Conservation (phyloP, 139 green algal genomes). For the Yamagishiella unicocca region DNA sequence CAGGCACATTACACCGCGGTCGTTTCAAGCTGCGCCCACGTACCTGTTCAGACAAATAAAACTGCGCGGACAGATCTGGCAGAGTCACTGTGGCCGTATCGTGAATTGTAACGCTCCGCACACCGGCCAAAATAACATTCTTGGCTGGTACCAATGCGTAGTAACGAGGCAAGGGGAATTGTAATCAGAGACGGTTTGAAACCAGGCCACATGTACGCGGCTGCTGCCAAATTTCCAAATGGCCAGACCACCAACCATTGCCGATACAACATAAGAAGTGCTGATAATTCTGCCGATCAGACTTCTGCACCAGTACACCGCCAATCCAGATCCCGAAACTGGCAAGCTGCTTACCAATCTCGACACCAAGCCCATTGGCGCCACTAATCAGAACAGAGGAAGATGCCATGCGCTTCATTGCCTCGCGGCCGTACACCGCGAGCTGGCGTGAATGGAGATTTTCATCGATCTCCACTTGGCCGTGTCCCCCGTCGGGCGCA, state of each 20-base stretch:
- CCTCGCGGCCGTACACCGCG: conserved; percentile 97
- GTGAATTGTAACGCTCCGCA: conserved; percentile 93
- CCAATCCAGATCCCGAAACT: no score
- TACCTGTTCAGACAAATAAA: conserved; percentile 91
- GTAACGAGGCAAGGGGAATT: no score
- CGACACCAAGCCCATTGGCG: conserved; percentile 89
- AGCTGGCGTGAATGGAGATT: conserved; percentile 97
- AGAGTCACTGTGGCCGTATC: conserved; percentile 75
- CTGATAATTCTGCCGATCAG: no score
- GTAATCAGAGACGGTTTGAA: no score
- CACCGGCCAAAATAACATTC: conserved; percentile 97
- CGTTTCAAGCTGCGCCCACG: background rate
- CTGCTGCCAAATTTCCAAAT: no score
- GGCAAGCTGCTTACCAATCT: conserved; percentile 81
- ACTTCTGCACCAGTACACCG: no score
- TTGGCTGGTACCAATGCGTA: conserved; percentile 96
- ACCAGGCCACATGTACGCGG: no score
- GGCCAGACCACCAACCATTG: no score
- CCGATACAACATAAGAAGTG: no score
- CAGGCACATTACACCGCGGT: no score
- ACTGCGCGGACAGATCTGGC: conserved; percentile 91
- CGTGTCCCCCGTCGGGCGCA: background rate
- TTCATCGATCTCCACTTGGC: conserved; percentile 86
- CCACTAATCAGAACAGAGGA: conserved; percentile 91
- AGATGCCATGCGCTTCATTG: conserved; percentile 90